Percentiles rank a stretch among this genome's conserved stretches.
These are phyloP conservation scores for Cladorrhinum sp. DNA, from an alignment of 2,329 filamentous ascomycete genomes.

Conservation along the genomic window DNA sequence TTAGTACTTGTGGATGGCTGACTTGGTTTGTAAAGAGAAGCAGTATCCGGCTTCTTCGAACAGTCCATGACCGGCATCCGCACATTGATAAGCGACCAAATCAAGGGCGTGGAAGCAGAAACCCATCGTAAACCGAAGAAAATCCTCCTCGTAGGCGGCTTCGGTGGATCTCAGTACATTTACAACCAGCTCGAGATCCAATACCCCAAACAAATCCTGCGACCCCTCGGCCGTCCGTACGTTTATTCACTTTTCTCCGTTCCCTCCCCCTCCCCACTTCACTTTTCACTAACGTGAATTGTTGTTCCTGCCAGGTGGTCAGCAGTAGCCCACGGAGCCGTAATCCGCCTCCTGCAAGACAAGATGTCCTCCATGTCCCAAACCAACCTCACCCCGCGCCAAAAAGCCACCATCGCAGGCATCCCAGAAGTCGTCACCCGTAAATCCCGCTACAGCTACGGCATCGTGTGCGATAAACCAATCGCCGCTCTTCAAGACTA, in stretches of 20 bases:
- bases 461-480: not conserved
- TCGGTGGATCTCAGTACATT: slow-evolving; percentile 11
- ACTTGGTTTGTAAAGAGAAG: not conserved
- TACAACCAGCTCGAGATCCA: slow-evolving; percentile 8
- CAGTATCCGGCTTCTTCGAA: slow-evolving; percentile 1
- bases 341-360: slow-evolving; percentile 9
- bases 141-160: slow-evolving; percentile 10
- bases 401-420: not conserved
- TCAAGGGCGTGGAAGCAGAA: not conserved
- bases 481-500: not conserved
- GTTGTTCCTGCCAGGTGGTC: slow-evolving; percentile 1
- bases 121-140: slow-evolving; percentile 1
- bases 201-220: not conserved
- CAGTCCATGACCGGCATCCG: not conserved
- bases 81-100: not conserved
- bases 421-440: slow-evolving; percentile 5
- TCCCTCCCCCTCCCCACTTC: not conserved
- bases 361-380: slow-evolving; percentile 1
- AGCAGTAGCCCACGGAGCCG: slow-evolving; percentile 8
- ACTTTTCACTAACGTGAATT: not conserved
- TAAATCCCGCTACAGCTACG: slow-evolving; percentile 2
- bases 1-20: not conserved
- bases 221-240: slow-evolving; percentile 4
- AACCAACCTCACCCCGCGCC: not conserved
- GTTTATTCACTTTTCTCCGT: not conserved